Evolutionary conservation across 306 rosid species (phyloP).

Genomic region (Macrotyloma uniflorum): DNA sequence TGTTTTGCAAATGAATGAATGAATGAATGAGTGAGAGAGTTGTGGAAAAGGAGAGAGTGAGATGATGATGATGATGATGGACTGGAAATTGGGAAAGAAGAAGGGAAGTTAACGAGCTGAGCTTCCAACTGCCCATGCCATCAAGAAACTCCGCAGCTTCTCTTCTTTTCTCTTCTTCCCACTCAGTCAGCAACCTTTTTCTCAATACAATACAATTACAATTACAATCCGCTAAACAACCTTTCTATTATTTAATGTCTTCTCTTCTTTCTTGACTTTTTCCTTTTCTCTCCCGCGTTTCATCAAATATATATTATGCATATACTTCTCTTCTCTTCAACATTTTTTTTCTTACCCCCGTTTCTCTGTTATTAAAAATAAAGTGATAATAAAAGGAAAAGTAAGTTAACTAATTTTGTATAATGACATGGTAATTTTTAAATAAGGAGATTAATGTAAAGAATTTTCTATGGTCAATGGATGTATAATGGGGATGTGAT

Average conservation of each 20-base stretch:
- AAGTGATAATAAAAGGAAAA: neutral
- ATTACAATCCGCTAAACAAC: too few species aligned
- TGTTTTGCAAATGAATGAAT: neutral
- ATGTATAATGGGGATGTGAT: neutral
- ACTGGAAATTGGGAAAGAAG: too few species aligned
- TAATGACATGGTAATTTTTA: too few species aligned
- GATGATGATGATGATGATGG: too few species aligned
- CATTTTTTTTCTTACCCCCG: too few species aligned
- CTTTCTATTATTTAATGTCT: neutral
- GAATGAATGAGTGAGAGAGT: too few species aligned
- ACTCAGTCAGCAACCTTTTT: neutral
- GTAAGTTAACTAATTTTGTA: too few species aligned
- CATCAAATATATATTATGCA: too few species aligned
- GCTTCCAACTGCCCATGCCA: neutral
- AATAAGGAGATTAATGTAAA: too few species aligned
- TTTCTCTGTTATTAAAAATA: too few species aligned
- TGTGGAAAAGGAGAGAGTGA: too few species aligned
- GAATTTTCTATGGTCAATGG: neutral
- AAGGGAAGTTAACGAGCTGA: neutral
- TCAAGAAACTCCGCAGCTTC: neutral
- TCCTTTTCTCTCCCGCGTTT: neutral
- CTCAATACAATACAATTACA: neutral
- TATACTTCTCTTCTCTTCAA: too few species aligned
- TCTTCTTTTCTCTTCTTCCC: neutral
- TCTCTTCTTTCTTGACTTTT: neutral